Base-by-base conservation (phyloP, 2,329 filamentous ascomycete species). In the Colletotrichum sansevieriae region DNA sequence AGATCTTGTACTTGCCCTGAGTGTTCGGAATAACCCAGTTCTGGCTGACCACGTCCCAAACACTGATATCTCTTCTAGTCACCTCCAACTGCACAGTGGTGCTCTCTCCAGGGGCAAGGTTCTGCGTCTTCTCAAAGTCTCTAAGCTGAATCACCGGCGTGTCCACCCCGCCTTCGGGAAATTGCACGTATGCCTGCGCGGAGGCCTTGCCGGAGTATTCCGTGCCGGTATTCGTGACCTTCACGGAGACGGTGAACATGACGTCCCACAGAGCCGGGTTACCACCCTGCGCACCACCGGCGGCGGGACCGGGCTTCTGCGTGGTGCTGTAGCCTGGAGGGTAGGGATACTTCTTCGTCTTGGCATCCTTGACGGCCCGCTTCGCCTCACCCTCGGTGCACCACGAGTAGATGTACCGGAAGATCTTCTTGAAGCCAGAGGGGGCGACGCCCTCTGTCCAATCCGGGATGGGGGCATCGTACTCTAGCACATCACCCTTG, bases 361-460 rank as follows among this genome's bases (percentile, higher is more conserved):
- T 74, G 46, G 65, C 62, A 22, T 76, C 78, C 4, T 79, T 77
- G 39, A 81, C 80, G 3, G 83, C 81, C 12, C 80, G 82, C 25
- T 79, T 72, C 4, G 81, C 81, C 29, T 82, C 81, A 0, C 70
- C 70, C 41, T 78, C 73, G 10, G 76, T 78, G 33, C 93, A 85
- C 80, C 88, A 93, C 0, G 90, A 90, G 79, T 93, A 93, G 29
- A 93, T 81, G 76, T 91, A 93, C 11, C 91, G 90, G 72, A 84
- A 83, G 12, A 93, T 78, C 56, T 83, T 86, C 41, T 81, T 81
- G 77, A 93, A 90, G 9, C 83, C 85, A 0, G 78, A 58, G 0
- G 92, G 91, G 68, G 85, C 88, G 20, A 92, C 75, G 0, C 86
- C 87, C 29, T 86, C 83, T n/a, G 79, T 78, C 3, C 85, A 80